Conservation (phyloP, 495 filamentous ascomycete genomes). For the Trichoderma asperelloides region DNA sequence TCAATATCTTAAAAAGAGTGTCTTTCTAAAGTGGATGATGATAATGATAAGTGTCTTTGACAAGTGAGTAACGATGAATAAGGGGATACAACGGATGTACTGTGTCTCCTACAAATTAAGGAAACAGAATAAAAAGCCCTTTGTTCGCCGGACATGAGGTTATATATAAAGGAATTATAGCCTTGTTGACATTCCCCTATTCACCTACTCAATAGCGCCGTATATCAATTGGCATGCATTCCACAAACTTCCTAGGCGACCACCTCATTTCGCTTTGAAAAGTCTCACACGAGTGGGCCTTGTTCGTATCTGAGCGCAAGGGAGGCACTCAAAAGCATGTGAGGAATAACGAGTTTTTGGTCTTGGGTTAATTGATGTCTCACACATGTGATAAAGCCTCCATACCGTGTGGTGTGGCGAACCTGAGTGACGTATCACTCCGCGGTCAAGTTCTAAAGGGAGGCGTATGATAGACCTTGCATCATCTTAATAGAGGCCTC, state of each 20-base stretch:
- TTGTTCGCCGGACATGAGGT: background rate
- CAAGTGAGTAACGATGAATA: no score
- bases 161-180: background rate
- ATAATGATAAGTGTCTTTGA: background rate
- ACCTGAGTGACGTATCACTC: background rate
- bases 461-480: background rate
- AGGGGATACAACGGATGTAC: no score
- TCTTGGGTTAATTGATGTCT: background rate
- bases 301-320: background rate
- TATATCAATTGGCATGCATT: background rate
- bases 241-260: background rate
- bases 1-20: background rate
- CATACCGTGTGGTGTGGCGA: background rate
- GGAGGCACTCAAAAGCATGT: background rate
- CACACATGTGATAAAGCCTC: background rate
- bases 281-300: slow-evolving; percentile 1
- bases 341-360: background rate
- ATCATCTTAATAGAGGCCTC: no score
- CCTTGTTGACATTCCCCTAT: background rate
- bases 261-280: slow-evolving; percentile 2
- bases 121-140: background rate
- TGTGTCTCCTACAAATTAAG: background rate
- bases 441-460: background rate
- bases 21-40: background rate
- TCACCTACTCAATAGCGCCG: background rate